A percentile compares a stretch with the other conserved stretches of the same genome.
Conservation (phyloP, 805 yeast species). For the Yueomyces sp. region DNA sequence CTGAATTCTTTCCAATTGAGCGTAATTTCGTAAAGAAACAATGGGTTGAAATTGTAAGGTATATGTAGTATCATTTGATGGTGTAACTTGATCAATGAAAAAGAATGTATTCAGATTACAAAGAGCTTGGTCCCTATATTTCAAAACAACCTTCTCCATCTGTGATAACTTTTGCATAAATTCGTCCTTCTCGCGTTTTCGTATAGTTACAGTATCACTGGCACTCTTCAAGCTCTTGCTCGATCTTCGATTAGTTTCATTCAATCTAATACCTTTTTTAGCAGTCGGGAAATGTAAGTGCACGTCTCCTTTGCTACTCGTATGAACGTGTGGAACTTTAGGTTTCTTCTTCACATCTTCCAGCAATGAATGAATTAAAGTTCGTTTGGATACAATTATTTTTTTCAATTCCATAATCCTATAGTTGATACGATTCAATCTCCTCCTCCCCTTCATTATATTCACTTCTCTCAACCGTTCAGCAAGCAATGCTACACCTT, state of each 20-base stretch:
- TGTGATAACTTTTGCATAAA: conserved; percentile 5
- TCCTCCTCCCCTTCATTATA: conserved; percentile 7
- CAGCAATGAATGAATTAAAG: neutral
- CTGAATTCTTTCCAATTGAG: conserved; percentile 9
- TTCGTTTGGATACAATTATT: neutral
- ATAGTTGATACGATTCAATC: conserved; percentile 8
- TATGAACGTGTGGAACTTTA: neutral
- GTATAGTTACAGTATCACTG: neutral
- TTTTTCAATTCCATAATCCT: conserved; percentile 4
- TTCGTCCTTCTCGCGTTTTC: conserved; percentile 1
- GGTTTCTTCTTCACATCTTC: neutral
- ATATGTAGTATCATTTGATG: conserved; percentile 4
- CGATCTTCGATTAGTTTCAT: neutral
- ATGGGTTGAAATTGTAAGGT: conserved; percentile 16
- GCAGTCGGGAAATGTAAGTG: conserved; percentile 4
- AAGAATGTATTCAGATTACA: conserved; percentile 10
- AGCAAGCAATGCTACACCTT: conserved; percentile 3
- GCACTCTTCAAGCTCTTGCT: neutral
- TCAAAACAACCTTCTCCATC: conserved; percentile 5
- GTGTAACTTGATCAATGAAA: conserved; percentile 9
- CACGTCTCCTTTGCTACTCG: neutral
- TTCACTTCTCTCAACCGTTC: conserved; percentile 8
- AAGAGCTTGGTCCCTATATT: conserved; percentile 3
- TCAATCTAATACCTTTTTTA: neutral
- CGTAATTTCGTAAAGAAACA: conserved; percentile 12